Conservation (phyloP, 169 alveolate species). For the Plasmodium sp. region DNA sequence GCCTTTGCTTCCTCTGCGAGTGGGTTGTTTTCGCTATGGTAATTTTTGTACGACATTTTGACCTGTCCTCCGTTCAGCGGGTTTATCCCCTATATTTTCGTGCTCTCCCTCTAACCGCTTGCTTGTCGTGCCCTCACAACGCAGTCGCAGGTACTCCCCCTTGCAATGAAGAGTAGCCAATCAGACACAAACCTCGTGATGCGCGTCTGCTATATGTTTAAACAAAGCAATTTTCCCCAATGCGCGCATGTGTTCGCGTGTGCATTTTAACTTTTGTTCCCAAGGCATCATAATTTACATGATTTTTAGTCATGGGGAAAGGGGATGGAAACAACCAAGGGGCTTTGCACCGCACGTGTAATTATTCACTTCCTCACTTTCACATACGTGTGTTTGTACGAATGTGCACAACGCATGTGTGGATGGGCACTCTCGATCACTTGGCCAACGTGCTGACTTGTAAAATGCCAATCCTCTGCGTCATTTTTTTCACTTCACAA, state of each 20-base stretch:
- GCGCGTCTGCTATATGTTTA: background rate
- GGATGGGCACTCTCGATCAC: background rate
- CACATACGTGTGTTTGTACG: background rate
- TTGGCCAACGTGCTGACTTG: background rate
- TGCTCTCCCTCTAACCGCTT: background rate
- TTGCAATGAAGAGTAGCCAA: background rate
- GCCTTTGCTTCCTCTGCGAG: slow-evolving; percentile 12
- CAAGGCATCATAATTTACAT: background rate
- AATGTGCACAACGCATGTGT: background rate
- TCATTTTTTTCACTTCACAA: background rate
- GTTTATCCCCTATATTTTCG: background rate
- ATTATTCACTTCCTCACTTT: background rate
- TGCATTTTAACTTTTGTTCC: background rate
- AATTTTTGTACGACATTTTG: slow-evolving; percentile 71
- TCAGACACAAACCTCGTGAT: background rate
- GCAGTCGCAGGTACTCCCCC: background rate
- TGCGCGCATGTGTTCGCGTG: background rate
- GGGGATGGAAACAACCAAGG: background rate
- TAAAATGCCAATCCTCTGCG: background rate
- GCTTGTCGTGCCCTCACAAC: background rate
- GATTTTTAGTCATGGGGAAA: background rate
- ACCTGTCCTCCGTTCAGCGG: background rate
- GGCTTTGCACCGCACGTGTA: background rate
- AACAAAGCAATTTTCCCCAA: background rate
- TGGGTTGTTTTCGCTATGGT: slow-evolving; percentile 5